Base-by-base conservation (phyloP, 2,329 filamentous ascomycete genomes). In the Apiospora koreana region DNA sequence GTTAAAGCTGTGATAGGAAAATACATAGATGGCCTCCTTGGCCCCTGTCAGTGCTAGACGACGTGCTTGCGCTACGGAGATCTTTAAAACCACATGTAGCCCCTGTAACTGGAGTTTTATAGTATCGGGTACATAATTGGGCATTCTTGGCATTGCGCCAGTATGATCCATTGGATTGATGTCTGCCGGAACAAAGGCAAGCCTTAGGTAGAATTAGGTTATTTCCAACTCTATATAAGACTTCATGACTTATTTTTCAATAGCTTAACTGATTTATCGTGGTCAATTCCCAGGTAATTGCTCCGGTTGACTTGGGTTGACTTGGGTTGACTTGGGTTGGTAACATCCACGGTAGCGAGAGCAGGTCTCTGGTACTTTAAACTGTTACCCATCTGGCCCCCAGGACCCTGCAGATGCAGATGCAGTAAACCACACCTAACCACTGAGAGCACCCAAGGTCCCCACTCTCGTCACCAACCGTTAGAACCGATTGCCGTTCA, bases 391-490 rank as follows among this genome's bases (percentile, higher is more conserved):
- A 18, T 31, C 16, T n/a, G 21, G 31, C 28, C 50, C 50, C 54
- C 54, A 62, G 54, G 54, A 62, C 54, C 54, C 54, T 62, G 54
- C 54, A 62, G 54, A 38, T 62, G 21, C 9, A 62, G 54, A 38
- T 62, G 21, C 9, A 62, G 54, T 62, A 9, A 62, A 62, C 54
- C 31, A 62, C 9, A 62, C 31, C 38, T 6, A 62, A 62, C 54
- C 31, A 62, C 50, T 54, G 48, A 28, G 48, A 28, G 9, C 23
- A 28, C 28, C 28, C 41, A 12, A 67, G 21, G 45, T n/a, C 65
- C 42, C 65, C 65, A 67, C 65, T 46, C 65, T 67, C 65, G 65
- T 67, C 65, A 67, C 65, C 65, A 67, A 67, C 65, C 65, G 65
- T 67, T 46, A 23, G 65, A 46, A 46, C 25, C 65, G 65, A 46